Conservation (phyloP, 2,329 filamentous ascomycete species). For the Lasiodiplodia citricola region DNA sequence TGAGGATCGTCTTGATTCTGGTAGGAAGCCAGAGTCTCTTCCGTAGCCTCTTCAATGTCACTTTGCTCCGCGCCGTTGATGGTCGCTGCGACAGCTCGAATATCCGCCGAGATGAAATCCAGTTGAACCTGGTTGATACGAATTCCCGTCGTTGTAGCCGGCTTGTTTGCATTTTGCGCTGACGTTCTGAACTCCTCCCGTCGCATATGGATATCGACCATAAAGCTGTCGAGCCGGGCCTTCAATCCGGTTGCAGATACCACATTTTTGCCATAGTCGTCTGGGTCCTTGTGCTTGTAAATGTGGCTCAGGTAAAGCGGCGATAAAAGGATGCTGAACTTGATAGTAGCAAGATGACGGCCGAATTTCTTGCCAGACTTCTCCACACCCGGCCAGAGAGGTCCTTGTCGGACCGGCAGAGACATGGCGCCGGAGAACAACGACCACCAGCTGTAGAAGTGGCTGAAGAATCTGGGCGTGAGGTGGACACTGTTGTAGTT, state of each 20-base stretch:
- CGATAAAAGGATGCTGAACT: constrained; percentile 91
- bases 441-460: constrained; percentile 98
- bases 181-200: constrained; percentile 88
- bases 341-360: constrained; percentile 95
- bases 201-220: constrained; percentile 93
- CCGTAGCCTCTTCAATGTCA: constrained; percentile 70
- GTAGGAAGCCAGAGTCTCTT: constrained; percentile 64
- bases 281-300: constrained; percentile 96
- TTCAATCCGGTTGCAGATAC: constrained; percentile 97
- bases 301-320: constrained; percentile 95
- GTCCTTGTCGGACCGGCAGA: constrained; percentile 88
- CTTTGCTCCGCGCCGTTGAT: constrained; percentile 81
- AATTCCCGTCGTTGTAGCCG: constrained; percentile 87
- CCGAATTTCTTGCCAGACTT: constrained; percentile 99
- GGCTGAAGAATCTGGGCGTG: constrained; percentile 94
- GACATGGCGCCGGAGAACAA: constrained; percentile 96
- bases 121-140: constrained; percentile 94
- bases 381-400: constrained; percentile 87
- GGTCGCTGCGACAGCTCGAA: constrained; percentile 89
- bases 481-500: constrained; percentile 98
- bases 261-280: constrained; percentile 77
- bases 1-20: constrained; percentile 56
- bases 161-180: constrained; percentile 68
- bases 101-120: constrained; percentile 88
- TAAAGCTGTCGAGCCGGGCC: constrained; percentile 93